Evolutionary conservation across 2,329 filamentous ascomycete genomes (phyloP), one percentile per base, ranked within the genome.

Genomic region (Pseudocercospora macadamiae): DNA sequence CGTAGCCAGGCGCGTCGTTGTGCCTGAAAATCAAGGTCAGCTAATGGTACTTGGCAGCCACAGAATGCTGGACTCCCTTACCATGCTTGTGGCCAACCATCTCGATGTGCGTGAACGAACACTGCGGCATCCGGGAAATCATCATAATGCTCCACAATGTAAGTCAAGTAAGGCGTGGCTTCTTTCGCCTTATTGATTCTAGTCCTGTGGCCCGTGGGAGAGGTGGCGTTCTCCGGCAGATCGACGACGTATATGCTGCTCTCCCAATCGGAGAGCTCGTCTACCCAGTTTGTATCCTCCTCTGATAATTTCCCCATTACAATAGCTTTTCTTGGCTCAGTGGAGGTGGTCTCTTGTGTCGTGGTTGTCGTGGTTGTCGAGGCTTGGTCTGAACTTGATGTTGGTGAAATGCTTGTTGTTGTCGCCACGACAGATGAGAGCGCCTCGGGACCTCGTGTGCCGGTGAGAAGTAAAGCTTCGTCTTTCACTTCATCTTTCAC

Each of bases 141-240:
- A 55, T 79, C 60, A 66, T 80, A 80, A 64, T 79, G 61, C 45
- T 80, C 76, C 54, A 80, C 75, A 12, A 81, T 68, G 65, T 78
- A 80, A 32, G 76, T 79, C 2, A 80, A 68, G 59, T 80, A 80
- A 42, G 77, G 76, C 69, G 77, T 79, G 3, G 77, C 73, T 65
- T 81, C 79, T 54, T 74, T 74, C 58, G 77, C 77, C 67, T 79
- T 80, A 66, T 80, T 70, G 16, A 66, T 54, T 25, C 54, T 44
- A 16, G 63, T 64, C 36, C 57, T 37, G 3, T 65, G 56, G 23
- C 63, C 63, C 26, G 65, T 63, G 28, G 62, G 57, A 16, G 67
- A 60, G 26, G 61, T 64, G 25, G 55, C 57, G 42, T 66, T 63
- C 53, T 70, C 67, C 39, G 72, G 71, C 2, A 67, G 63, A 64